phyloP scores from a whole-genome alignment of 352 stramenopile species.

The Elongisporangium undulatum region DNA sequence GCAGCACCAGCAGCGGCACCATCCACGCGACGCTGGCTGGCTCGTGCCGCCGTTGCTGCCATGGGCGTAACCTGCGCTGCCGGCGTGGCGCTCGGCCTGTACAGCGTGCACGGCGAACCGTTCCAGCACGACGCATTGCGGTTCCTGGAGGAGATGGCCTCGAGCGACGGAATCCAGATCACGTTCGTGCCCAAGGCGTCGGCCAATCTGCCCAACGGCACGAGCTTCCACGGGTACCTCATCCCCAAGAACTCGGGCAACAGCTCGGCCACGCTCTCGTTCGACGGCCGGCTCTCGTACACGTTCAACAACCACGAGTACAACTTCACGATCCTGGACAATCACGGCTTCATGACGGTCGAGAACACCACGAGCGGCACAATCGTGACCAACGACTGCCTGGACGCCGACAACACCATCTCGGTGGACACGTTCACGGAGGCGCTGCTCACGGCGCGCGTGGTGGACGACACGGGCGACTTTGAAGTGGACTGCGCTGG shows the following conservation, averaged over 20 bases:
- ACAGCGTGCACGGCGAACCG: neutral
- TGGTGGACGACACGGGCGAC: conserved; percentile 23
- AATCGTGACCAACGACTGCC: conserved; percentile 17
- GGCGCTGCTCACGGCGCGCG: conserved; percentile 10
- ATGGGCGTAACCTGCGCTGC: neutral
- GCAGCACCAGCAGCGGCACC: too few species aligned
- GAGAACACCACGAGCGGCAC: conserved; percentile 13
- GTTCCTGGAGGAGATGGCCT: conserved; percentile 4
- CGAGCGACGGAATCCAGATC: conserved; percentile 1
- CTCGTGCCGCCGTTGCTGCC: neutral
- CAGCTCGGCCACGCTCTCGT: conserved; percentile 8
- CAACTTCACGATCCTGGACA: conserved; percentile 27
- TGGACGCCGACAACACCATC: conserved; percentile 6
- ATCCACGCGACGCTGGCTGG: neutral
- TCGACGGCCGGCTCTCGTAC: conserved; percentile 27
- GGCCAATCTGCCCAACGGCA: conserved; percentile 6
- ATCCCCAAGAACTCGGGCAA: conserved; percentile 13
- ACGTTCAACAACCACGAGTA: conserved; percentile 14
- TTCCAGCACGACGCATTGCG: conserved; percentile 6
- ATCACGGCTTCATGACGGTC: conserved; percentile 24
- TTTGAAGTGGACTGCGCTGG: conserved; percentile 9
- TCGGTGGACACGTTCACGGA: conserved; percentile 14
- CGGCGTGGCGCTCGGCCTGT: neutral
- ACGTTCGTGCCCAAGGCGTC: conserved; percentile 2
- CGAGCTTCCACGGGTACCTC: conserved; percentile 18